These are phyloP conservation scores for Larix kaempferi DNA, from an alignment of 75 land plant species.

Conservation along the genomic window DNA sequence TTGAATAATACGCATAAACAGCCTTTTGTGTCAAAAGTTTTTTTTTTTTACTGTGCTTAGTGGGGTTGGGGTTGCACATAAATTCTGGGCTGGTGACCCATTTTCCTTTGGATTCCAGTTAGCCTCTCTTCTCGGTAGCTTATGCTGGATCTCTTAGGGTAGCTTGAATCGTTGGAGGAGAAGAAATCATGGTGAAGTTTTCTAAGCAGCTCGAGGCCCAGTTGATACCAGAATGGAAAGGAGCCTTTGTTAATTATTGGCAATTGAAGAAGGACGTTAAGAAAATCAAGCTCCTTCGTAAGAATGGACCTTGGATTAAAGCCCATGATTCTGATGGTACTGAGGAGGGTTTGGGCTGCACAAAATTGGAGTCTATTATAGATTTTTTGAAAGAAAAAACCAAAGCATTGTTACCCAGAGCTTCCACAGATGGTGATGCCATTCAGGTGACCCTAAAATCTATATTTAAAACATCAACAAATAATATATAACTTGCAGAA, in stretches of 20 bases:
- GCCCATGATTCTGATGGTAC: background rate
- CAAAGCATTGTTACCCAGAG: background rate
- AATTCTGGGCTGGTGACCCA: too few species aligned
- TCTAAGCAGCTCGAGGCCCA: conserved; percentile 91
- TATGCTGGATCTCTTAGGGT: too few species aligned
- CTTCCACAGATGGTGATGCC: background rate
- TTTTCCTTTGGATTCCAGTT: too few species aligned
- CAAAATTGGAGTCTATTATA: background rate
- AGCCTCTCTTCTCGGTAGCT: too few species aligned
- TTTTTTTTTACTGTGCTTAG: too few species aligned
- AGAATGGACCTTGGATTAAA: conserved; percentile 1
- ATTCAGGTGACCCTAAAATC: conserved; percentile 3
- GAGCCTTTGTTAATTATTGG: conserved; percentile 84
- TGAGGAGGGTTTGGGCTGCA: background rate
- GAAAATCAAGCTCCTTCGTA: conserved; percentile 54
- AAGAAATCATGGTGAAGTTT: conserved; percentile 92
- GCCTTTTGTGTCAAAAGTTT: too few species aligned
- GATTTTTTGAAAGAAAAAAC: background rate
- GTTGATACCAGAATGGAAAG: conserved; percentile 94
- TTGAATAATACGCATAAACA: too few species aligned
- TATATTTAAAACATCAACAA: too few species aligned
- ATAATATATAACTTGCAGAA: too few species aligned
- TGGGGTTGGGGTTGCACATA: too few species aligned
- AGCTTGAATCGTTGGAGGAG: too few species aligned
- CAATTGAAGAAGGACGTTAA: conserved; percentile 82